phyloP scores from a whole-genome alignment of 2,329 filamentous ascomycete genomes.

The Ilyonectria mors-panacis region DNA sequence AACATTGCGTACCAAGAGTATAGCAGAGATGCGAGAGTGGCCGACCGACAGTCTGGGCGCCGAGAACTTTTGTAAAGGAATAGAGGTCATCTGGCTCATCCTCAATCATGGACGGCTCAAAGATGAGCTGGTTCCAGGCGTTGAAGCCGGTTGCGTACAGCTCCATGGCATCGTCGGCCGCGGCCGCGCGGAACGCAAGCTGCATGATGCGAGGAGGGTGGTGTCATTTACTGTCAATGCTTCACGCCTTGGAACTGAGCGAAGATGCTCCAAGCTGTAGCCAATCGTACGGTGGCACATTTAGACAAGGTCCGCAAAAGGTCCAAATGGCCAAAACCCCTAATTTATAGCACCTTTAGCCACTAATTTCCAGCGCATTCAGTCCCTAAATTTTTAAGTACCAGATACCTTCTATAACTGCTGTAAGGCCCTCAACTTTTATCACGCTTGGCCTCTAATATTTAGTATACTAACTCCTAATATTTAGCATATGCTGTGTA shows the following conservation, averaged over 20 bases:
- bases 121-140: conserved; percentile 69
- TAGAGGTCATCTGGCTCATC: conserved; percentile 62
- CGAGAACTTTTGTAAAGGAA: conserved; percentile 61
- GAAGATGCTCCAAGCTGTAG: too few species aligned
- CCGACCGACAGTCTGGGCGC: conserved; percentile 52
- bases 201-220: conserved; percentile 20
- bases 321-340: too few species aligned
- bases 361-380: too few species aligned
- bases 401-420: too few species aligned
- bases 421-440: too few species aligned
- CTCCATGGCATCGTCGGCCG: conserved; percentile 54
- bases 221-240: neutral
- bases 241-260: neutral
- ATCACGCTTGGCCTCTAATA: too few species aligned
- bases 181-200: conserved; percentile 24
- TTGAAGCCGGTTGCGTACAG: conserved; percentile 72
- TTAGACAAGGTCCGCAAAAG: too few species aligned
- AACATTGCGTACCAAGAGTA: conserved; percentile 59
- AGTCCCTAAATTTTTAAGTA: too few species aligned
- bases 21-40: conserved; percentile 58
- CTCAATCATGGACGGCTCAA: conserved; percentile 42
- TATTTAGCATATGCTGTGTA: too few species aligned
- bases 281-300: too few species aligned
- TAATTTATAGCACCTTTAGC: too few species aligned
- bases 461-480: too few species aligned